These are phyloP conservation scores for Geotrichum australiense DNA, from an alignment of 1,139 yeast genomes.

Conservation along the genomic window DNA sequence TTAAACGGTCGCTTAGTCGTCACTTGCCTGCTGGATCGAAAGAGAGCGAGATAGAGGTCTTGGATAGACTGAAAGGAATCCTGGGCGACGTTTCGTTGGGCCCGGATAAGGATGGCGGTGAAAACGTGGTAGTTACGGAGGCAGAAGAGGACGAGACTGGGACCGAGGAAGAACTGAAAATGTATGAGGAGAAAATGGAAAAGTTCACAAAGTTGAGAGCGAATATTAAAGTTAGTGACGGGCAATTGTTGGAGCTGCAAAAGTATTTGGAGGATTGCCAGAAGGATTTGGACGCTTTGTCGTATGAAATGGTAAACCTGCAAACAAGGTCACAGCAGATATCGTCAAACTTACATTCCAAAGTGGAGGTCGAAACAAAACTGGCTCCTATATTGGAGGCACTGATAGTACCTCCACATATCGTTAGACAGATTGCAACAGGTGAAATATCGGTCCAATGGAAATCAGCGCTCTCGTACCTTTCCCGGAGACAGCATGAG, in stretches of 20 bases:
- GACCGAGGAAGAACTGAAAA: constrained; percentile 7
- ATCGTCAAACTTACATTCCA: constrained; percentile 49
- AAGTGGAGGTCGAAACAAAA: constrained; percentile 49
- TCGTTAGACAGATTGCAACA: constrained; percentile 29
- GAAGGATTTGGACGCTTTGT: constrained; percentile 48
- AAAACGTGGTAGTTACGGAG: not conserved
- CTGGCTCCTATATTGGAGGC: constrained; percentile 70
- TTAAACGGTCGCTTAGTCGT: constrained; percentile 18
- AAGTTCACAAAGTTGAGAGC: constrained; percentile 36
- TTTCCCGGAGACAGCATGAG: constrained; percentile 24
- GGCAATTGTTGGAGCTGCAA: constrained; percentile 36
- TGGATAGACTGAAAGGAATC: constrained; percentile 14
- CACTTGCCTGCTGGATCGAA: constrained; percentile 20
- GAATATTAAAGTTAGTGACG: constrained; percentile 38
- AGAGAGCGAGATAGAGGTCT: constrained; percentile 16
- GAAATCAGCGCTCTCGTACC: constrained; percentile 31
- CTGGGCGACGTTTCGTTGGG: constrained; percentile 7
- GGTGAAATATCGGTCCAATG: constrained; percentile 33
- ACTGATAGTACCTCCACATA: constrained; percentile 62
- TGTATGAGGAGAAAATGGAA: constrained; percentile 23
- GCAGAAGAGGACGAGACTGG: constrained; percentile 2
- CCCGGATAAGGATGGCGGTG: not conserved
- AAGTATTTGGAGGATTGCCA: constrained; percentile 47
- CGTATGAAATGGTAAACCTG: constrained; percentile 51
- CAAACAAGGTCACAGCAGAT: constrained; percentile 54